These are phyloP conservation scores for Globisporangium parvum DNA, from an alignment of 352 stramenopile genomes.

Conservation along the genomic window DNA sequence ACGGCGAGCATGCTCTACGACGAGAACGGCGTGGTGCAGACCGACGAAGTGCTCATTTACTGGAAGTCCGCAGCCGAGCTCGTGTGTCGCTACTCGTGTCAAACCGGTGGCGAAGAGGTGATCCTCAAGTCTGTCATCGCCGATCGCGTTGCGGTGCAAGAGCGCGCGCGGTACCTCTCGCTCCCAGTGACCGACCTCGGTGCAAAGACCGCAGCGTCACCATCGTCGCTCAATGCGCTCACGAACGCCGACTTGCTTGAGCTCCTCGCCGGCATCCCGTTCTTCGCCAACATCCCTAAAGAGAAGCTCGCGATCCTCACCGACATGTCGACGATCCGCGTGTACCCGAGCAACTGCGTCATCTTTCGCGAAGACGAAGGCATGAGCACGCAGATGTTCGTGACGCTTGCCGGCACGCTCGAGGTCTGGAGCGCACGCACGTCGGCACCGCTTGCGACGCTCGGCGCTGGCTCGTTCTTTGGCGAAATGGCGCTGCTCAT, in stretches of 20 bases:
- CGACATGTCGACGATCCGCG: constrained; percentile 70
- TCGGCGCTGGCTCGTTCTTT: constrained; percentile 71
- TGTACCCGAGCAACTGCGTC: constrained; percentile 58
- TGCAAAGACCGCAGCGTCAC: constrained; percentile 11
- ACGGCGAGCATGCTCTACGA: constrained; percentile 18
- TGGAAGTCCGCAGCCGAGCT: constrained; percentile 54
- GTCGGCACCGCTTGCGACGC: constrained; percentile 37
- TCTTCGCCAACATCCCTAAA: constrained; percentile 56
- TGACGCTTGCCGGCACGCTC: constrained; percentile 55
- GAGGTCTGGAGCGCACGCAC: constrained; percentile 59
- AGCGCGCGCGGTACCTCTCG: constrained; percentile 33
- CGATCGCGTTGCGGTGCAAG: constrained; percentile 35
- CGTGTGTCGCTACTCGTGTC: constrained; percentile 57
- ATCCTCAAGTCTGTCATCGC: constrained; percentile 55
- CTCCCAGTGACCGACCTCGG: constrained; percentile 32
- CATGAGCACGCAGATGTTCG: constrained; percentile 76
- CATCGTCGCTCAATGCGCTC: constrained; percentile 52
- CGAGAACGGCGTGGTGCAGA: constrained; percentile 23
- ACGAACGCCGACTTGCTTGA: constrained; percentile 67
- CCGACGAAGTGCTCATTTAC: constrained; percentile 53
- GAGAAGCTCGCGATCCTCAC: constrained; percentile 57
- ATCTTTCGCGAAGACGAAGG: constrained; percentile 76
- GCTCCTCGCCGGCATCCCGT: constrained; percentile 54
- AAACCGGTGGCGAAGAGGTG: constrained; percentile 51
- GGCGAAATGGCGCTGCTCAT: constrained; percentile 79